These are phyloP conservation scores for Chytriomyces sp. DNA, from an alignment of 192 early-diverging fungal genomes.

Conservation along the genomic window DNA sequence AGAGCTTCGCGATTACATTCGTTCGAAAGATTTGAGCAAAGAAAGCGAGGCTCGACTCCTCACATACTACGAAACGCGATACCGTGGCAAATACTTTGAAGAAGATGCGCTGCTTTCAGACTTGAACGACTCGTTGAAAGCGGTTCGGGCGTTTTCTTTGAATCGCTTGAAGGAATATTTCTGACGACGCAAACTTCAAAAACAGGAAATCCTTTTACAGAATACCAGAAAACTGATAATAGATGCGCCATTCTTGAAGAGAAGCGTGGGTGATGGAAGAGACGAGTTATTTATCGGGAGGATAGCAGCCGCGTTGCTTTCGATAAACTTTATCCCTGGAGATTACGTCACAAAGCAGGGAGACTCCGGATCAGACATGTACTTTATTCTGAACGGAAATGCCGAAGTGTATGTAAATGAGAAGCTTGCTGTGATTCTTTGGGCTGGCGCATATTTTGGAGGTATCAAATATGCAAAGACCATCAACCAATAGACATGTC, in stretches of 20 bases:
- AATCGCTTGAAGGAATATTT: not conserved
- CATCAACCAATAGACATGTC: too few relatives aligned
- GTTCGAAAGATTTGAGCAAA: slow-evolving; percentile 27
- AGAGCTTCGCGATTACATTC: slow-evolving; percentile 33
- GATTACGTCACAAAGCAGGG: slow-evolving; percentile 40
- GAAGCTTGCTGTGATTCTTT: slow-evolving; percentile 20
- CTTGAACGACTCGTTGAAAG: slow-evolving; percentile 38
- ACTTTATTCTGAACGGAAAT: slow-evolving; percentile 39
- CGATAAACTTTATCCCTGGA: slow-evolving; percentile 31
- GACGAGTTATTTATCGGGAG: slow-evolving; percentile 39
- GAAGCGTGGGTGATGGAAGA: slow-evolving; percentile 33
- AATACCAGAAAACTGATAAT: slow-evolving; percentile 34
- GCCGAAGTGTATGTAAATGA: slow-evolving; percentile 31
- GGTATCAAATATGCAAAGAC: not conserved
- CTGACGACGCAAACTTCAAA: not conserved
- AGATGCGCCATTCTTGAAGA: slow-evolving; percentile 39
- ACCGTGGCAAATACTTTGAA: slow-evolving; percentile 44
- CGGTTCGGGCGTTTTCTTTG: slow-evolving; percentile 13
- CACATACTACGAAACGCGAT: slow-evolving; percentile 39
- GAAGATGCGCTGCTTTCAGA: slow-evolving; percentile 31
- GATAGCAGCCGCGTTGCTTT: slow-evolving; percentile 7
- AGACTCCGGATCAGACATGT: slow-evolving; percentile 36
- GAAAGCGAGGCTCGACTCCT: slow-evolving; percentile 28
- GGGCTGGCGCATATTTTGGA: slow-evolving; percentile 47
- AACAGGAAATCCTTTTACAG: slow-evolving; percentile 42